phyloP scores from a whole-genome alignment of 2,329 filamentous ascomycete species.

The Trichoderma atroviride region DNA sequence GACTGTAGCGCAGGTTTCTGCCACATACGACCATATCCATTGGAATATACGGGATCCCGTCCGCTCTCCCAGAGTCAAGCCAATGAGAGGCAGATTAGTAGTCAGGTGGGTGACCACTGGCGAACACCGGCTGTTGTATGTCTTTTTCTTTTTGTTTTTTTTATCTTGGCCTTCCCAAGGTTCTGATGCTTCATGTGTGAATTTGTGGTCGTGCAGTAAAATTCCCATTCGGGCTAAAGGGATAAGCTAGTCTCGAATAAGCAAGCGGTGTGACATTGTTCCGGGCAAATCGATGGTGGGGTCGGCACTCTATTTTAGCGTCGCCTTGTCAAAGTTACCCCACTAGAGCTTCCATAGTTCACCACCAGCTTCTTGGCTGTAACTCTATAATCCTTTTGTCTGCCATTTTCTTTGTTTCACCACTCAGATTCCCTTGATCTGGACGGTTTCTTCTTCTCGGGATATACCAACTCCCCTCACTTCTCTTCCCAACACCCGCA shows the following conservation, averaged over 20 bases:
- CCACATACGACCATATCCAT: no score
- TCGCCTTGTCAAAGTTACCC: conserved; percentile 27
- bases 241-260: background rate
- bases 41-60: no score
- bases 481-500: background rate
- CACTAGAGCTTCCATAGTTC: conserved; percentile 36
- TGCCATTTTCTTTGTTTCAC: background rate
- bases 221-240: background rate
- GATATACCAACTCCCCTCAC: background rate
- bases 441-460: background rate
- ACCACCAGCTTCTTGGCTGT: background rate
- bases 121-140: background rate
- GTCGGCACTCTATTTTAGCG: conserved; percentile 1
- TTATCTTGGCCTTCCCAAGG: background rate
- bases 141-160: background rate
- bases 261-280: background rate
- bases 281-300: background rate
- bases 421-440: no score
- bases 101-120: background rate
- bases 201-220: background rate
- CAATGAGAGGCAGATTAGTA: background rate
- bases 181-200: background rate
- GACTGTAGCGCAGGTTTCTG: no score
- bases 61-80: background rate
- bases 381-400: background rate